Conservation (phyloP, 2,329 filamentous ascomycete species). For the Sarocladium strictum region DNA sequence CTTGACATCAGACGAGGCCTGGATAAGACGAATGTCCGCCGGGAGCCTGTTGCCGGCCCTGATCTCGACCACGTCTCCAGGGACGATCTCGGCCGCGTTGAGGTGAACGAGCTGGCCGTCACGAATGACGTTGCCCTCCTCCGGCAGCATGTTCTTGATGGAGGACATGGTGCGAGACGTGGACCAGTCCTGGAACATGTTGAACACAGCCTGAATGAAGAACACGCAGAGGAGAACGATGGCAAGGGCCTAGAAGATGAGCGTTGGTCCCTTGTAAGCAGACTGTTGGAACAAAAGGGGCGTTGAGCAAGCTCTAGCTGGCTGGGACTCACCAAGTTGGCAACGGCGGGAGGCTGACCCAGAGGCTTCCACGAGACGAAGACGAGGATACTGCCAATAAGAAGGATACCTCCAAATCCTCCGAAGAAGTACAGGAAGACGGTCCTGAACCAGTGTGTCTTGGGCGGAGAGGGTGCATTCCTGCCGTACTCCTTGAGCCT, state of each 20-base stretch:
- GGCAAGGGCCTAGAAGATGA: slow-evolving; percentile 51
- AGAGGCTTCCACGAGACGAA: slow-evolving; percentile 74
- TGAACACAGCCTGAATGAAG: slow-evolving; percentile 62
- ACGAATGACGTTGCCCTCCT: slow-evolving; percentile 60
- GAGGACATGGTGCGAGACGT: slow-evolving; percentile 72
- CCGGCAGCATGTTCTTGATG: slow-evolving; percentile 75
- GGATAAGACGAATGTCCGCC: slow-evolving; percentile 65
- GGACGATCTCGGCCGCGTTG: slow-evolving; percentile 57
- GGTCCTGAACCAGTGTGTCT: slow-evolving; percentile 51
- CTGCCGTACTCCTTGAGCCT: slow-evolving; percentile 55
- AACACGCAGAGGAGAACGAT: slow-evolving; percentile 69
- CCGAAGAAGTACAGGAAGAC: slow-evolving; percentile 68
- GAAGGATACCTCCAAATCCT: slow-evolving; percentile 67
- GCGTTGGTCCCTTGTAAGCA: background rate
- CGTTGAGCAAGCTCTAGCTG: too few relatives aligned
- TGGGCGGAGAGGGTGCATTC: slow-evolving; percentile 61
- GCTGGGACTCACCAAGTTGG: slow-evolving; percentile 48
- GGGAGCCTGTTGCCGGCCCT: slow-evolving; percentile 69
- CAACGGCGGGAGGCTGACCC: slow-evolving; percentile 60
- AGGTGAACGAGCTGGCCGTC: slow-evolving; percentile 46
- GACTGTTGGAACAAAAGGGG: too few relatives aligned
- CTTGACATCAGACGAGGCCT: slow-evolving; percentile 62
- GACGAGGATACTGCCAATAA: slow-evolving; percentile 63
- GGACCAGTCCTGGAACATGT: slow-evolving; percentile 69
- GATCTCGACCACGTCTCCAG: slow-evolving; percentile 63